Evolutionary conservation across 2,329 filamentous ascomycete genomes (phyloP).

Genomic region (Colletotrichum falcatum): DNA sequence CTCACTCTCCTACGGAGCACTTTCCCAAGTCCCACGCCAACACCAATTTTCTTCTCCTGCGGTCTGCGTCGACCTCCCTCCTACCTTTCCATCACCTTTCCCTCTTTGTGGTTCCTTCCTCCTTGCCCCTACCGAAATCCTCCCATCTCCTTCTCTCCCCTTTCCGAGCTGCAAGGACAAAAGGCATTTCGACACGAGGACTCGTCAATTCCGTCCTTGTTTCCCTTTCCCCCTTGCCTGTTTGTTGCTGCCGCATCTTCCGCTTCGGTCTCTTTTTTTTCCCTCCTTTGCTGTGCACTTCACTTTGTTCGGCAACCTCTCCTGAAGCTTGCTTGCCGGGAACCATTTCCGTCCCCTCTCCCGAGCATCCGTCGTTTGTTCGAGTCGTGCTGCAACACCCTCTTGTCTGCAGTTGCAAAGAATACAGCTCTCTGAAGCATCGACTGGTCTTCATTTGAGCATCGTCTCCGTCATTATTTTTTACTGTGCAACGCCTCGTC

Average conservation of each 20-base stretch:
- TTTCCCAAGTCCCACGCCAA: slow-evolving; percentile 42
- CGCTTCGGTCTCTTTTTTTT: slow-evolving; percentile 32
- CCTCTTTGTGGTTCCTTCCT: slow-evolving; percentile 41
- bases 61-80: slow-evolving; percentile 44
- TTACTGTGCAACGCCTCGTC: slow-evolving; percentile 38
- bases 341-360: slow-evolving; percentile 40
- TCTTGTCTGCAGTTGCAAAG: slow-evolving; percentile 19
- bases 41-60: slow-evolving; percentile 41
- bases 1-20: slow-evolving; percentile 23
- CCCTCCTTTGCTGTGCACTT: slow-evolving; percentile 33
- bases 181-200: slow-evolving; percentile 36
- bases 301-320: slow-evolving; percentile 39
- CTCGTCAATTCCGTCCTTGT: slow-evolving; percentile 36
- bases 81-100: slow-evolving; percentile 47
- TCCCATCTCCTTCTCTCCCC: slow-evolving; percentile 31
- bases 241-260: slow-evolving; percentile 37
- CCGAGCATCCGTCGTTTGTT: slow-evolving; percentile 40
- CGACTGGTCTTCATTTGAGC: slow-evolving; percentile 15
- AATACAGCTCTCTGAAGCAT: slow-evolving; percentile 31
- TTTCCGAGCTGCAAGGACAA: slow-evolving; percentile 41
- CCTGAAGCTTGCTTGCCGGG: slow-evolving; percentile 42
- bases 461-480: slow-evolving; percentile 25
- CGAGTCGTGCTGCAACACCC: slow-evolving; percentile 38
- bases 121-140: slow-evolving; percentile 36
- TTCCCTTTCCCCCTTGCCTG: slow-evolving; percentile 31